These are phyloP conservation scores for Achaetomiella virescens DNA, from an alignment of 495 filamentous ascomycete species.

Conservation along the genomic window DNA sequence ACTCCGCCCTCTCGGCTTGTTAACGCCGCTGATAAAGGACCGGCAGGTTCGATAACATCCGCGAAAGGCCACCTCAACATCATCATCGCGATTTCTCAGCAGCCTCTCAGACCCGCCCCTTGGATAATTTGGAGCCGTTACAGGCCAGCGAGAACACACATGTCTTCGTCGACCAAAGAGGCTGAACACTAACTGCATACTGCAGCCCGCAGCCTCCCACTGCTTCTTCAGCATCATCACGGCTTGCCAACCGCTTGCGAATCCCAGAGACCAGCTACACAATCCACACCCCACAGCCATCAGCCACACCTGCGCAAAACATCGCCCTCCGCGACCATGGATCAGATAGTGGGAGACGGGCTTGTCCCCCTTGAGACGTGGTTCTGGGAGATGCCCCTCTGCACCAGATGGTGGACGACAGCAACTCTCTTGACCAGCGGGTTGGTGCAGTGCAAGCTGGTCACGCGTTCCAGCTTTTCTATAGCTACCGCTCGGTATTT, in stretches of 20 bases:
- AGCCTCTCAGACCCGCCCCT: neutral
- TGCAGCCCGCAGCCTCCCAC: conserved; percentile 1
- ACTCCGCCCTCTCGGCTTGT: neutral
- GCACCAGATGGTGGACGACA: conserved; percentile 93
- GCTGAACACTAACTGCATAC: neutral
- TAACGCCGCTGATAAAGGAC: conserved; percentile 8
- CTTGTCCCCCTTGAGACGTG: conserved; percentile 88
- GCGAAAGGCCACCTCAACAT: conserved; percentile 21
- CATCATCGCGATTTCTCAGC: conserved; percentile 4
- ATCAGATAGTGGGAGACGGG: conserved; percentile 59
- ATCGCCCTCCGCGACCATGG: conserved; percentile 42
- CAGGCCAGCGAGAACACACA: neutral
- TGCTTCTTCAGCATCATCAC: neutral
- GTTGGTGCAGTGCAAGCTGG: conserved; percentile 84
- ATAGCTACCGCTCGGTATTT: conserved; percentile 90
- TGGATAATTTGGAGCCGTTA: neutral
- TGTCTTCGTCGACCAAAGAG: neutral
- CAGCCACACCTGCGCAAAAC: neutral
- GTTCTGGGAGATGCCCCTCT: conserved; percentile 97
- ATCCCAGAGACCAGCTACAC: no score
- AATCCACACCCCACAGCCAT: no score
- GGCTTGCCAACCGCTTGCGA: neutral
- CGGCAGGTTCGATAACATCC: neutral
- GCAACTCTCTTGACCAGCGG: conserved; percentile 84
- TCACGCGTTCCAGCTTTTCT: conserved; percentile 92